These are phyloP conservation scores for Rhynchosporium agropyri DNA, from an alignment of 2,329 filamentous ascomycete species.

Conservation along the genomic window DNA sequence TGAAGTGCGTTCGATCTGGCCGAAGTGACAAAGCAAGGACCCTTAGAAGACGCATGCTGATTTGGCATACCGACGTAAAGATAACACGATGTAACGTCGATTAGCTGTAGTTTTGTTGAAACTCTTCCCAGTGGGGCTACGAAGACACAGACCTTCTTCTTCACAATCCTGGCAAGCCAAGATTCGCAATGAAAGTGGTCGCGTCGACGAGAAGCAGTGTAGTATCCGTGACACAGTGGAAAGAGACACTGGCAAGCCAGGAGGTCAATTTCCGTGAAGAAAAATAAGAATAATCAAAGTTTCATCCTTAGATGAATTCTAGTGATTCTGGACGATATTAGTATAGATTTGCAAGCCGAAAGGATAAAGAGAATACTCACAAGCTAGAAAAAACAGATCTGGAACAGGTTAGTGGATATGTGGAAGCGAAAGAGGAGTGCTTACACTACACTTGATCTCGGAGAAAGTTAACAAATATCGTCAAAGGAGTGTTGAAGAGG, in stretches of 20 bases:
- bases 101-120: not conserved
- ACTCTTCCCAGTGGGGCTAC: not conserved
- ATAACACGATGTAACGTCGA: not conserved
- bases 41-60: too few relatives aligned
- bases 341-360: not conserved
- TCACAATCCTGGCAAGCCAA: constrained; percentile 56
- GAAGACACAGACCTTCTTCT: constrained; percentile 49
- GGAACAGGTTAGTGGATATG: not conserved
- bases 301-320: constrained; percentile 73
- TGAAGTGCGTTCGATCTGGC: too few relatives aligned
- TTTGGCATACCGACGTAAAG: too few relatives aligned
- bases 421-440: not conserved
- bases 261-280: constrained; percentile 57
- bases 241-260: constrained; percentile 71
- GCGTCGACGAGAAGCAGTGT: constrained; percentile 76
- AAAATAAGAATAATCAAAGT: constrained; percentile 86
- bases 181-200: constrained; percentile 58
- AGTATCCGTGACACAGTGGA: constrained; percentile 75
- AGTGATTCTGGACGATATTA: constrained; percentile 63
- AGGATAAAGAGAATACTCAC: not conserved
- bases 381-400: constrained; percentile 89
- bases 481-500: too few relatives aligned
- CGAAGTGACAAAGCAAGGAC: too few relatives aligned
- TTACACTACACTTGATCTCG: constrained; percentile 2
- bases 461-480: too few relatives aligned